These are phyloP conservation scores for Cetraspora pellucida DNA, from an alignment of 192 early-diverging fungal species.

Conservation along the genomic window DNA sequence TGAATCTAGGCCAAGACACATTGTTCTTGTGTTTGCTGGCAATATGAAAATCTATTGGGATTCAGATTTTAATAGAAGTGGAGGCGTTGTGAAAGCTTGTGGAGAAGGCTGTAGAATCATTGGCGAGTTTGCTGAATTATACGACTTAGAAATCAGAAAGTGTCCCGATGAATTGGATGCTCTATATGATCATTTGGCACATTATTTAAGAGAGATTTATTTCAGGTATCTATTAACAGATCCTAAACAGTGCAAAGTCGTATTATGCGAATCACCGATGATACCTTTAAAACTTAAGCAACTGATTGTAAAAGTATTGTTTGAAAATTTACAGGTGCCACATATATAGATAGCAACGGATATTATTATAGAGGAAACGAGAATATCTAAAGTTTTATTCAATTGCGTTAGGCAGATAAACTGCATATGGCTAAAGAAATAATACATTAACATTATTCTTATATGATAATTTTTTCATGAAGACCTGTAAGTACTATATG, in stretches of 20 bases:
- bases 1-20: constrained; percentile 75
- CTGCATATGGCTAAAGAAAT: too few species aligned
- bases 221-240: constrained; percentile 67
- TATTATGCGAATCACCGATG: constrained; percentile 76
- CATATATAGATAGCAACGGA: too few species aligned
- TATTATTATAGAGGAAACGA: too few species aligned
- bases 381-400: too few species aligned
- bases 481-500: too few species aligned
- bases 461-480: too few species aligned
- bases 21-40: constrained; percentile 55
- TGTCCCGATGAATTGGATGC: constrained; percentile 23
- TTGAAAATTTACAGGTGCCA: constrained; percentile 77
- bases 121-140: constrained; percentile 41
- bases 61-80: constrained; percentile 36
- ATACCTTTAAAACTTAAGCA: constrained; percentile 68
- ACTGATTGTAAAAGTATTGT: constrained; percentile 70
- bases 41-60: constrained; percentile 36
- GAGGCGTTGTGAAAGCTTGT: constrained; percentile 43
- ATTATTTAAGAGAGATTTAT: constrained; percentile 38
- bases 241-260: constrained; percentile 81
- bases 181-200: constrained; percentile 29
- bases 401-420: too few species aligned
- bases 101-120: constrained; percentile 45
- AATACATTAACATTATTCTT: too few species aligned
- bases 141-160: constrained; percentile 26